These are phyloP conservation scores for Quercus alba DNA, from an alignment of 306 rosid genomes.

Conservation along the genomic window DNA sequence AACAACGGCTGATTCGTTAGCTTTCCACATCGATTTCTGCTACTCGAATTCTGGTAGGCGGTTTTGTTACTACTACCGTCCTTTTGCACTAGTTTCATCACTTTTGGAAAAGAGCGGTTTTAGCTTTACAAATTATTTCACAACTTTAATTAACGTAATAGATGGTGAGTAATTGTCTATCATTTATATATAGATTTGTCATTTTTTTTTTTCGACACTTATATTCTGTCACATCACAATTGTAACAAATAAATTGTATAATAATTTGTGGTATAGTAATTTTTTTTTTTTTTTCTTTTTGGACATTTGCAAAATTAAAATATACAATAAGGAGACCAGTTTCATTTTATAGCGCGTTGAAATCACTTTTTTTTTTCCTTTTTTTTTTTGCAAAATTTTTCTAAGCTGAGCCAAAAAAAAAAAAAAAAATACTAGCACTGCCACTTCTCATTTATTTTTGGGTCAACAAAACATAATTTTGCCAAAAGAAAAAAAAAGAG, in stretches of 20 bases:
- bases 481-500: fast-evolving
- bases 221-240: fast-evolving
- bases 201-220: fast-evolving
- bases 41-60: slow-evolving; percentile 3
- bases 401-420: no score
- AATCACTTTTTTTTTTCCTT: no score
- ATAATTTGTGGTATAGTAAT: no score
- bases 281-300: no score
- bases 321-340: no score
- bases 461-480: no score
- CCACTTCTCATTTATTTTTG: no score
- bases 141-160: fast-evolving
- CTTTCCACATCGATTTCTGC: slow-evolving; percentile 12
- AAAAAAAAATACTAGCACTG: no score
- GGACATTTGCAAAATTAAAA: no score
- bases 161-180: fast-evolving
- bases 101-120: fast-evolving
- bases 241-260: fast-evolving
- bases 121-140: fast-evolving
- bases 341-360: no score
- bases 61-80: neutral
- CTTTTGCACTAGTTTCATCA: neutral
- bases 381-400: no score
- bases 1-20: neutral
- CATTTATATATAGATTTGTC: fast-evolving